Base-by-base conservation (phyloP, 805 yeast species). In the Citeromyces nyonsensis region DNA sequence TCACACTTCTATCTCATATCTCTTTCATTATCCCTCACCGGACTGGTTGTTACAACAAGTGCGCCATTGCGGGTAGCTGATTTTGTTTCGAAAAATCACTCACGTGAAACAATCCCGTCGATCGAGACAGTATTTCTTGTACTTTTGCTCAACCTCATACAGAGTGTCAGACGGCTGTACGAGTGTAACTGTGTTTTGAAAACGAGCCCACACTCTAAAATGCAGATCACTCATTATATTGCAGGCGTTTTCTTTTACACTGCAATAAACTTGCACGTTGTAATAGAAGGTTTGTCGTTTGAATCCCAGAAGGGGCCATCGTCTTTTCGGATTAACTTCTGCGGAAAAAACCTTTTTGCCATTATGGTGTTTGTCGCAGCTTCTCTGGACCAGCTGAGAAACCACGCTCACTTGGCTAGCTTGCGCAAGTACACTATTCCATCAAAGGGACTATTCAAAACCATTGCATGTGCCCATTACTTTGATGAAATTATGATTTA, bases 401-500 rank as follows among this genome's bases (percentile, higher is more conserved):
- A 68, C 44, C 86, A 77, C 44, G 31, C 24, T 5, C 58, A 66
- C 33, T 50, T 77, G 26, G 56, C 80, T 0, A 31, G 41, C 3
- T 46, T 76, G 29, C 51, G 48, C 13, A 77, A 77, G 45, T 77
- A 77, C 47, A 58, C 69, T 1, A 42, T 62, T 15, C 91, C 93
- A 3, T 47, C 43, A 2, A 47, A 52, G 25, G 62, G 74, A 1
- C 39, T 70, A 30, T 77, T 77, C 45, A 48, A 49, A 28, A 48
- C 47, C n/a, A 57, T 66, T 2, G 56, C 71, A 11, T 69, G 77
- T 40, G 78, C 88, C 0, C 93, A 80, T 48, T 80, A 79, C 42
- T 53, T 73, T 12, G 77, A 76, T 47, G 93, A 80, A 44, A 54
- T 74, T 5, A 18, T 64, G 25, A 61, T 80, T 2, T 80, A 80